phyloP scores from a whole-genome alignment of 805 yeast species.

The Monosporozyma unispora region DNA sequence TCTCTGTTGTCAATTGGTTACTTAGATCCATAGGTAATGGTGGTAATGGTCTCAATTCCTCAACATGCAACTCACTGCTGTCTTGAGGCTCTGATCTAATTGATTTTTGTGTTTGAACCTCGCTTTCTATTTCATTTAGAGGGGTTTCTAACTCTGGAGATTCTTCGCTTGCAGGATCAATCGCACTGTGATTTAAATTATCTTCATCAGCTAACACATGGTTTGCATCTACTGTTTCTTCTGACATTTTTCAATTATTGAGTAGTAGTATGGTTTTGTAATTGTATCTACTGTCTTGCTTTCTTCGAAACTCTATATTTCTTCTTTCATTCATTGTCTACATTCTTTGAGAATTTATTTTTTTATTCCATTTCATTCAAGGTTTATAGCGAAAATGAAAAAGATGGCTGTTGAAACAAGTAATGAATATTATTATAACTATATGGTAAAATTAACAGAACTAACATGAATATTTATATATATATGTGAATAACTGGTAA shows the following conservation, averaged over 20 bases:
- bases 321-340: neutral
- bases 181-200: neutral
- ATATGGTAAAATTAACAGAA: too few species aligned
- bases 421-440: too few species aligned
- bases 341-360: too few species aligned
- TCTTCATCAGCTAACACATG: neutral
- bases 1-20: neutral
- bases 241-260: neutral
- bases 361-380: too few species aligned
- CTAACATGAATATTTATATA: neutral
- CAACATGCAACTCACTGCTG: neutral
- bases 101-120: neutral
- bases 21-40: neutral
- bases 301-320: neutral
- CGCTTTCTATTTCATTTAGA: neutral
- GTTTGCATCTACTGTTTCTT: neutral
- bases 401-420: too few species aligned
- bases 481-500: too few species aligned
- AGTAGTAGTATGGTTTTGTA: neutral
- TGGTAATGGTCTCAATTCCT: neutral
- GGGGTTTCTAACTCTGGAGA: neutral
- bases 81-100: neutral
- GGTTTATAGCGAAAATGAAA: too few species aligned
- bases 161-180: constrained; percentile 1
- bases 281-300: neutral